Conservation (phyloP, 1,284 basidiomycete genomes). For the Trichosporon faecale region DNA sequence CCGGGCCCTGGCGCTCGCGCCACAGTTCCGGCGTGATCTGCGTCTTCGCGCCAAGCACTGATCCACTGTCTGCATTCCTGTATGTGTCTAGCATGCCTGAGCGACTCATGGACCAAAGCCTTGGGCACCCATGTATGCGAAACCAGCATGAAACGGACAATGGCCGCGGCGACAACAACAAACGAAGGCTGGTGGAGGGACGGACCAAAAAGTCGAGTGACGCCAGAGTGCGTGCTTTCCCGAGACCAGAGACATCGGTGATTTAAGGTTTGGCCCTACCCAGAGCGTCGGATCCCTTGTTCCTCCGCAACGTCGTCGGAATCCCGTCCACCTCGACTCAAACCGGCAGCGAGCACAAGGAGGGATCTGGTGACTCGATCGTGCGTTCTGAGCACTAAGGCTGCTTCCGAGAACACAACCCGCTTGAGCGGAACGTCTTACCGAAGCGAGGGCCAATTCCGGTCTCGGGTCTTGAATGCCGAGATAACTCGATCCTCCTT, state of each 20-base stretch:
- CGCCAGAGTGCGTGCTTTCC: slow-evolving; percentile 5
- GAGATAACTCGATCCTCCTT: background rate
- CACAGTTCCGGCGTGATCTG: background rate
- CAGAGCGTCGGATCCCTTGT: background rate
- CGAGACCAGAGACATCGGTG: background rate
- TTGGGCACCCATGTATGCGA: background rate
- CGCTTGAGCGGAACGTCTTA: background rate
- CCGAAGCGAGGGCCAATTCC: background rate
- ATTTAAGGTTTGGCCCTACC: background rate
- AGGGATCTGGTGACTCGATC: background rate
- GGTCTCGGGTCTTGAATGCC: background rate
- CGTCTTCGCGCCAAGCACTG: background rate
- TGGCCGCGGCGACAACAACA: background rate
- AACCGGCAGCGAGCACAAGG: background rate
- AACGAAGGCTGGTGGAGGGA: background rate
- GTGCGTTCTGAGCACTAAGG: background rate
- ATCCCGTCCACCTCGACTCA: background rate
- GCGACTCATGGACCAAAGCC: background rate
- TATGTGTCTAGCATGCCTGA: background rate
- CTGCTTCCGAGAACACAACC: background rate
- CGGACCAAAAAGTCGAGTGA: background rate
- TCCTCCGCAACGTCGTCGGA: slow-evolving; percentile 1
- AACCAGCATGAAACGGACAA: background rate
- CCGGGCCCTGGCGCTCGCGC: background rate
- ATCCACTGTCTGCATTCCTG: background rate